Base-by-base conservation (phyloP, 192 early-diverging fungal genomes). In the Dispira simplex region DNA sequence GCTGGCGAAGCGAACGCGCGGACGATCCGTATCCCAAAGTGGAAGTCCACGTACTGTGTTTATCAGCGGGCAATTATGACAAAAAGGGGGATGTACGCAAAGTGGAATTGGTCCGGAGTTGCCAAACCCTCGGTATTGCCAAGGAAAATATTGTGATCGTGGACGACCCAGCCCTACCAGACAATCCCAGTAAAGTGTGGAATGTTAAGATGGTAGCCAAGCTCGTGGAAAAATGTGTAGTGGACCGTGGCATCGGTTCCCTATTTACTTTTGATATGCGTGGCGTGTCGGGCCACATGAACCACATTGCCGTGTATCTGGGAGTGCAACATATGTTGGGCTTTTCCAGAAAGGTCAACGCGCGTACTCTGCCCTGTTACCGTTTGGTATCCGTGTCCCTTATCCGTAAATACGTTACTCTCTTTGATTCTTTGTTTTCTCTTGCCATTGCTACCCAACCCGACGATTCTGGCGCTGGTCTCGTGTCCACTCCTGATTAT, bases 211-310 rank as follows among this genome's bases (percentile, higher is more conserved):
- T 82, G 53, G 82, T 91, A 18, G 79, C 80, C 9, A 69, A 74
- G 48, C 76, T 77, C 18, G 76, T 91, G 25, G 77, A 83, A 60
- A 73, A 80, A 1, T 75, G 75, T 67, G 81, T 78, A 16, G 70
- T 67, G 28, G 82, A 82, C 10, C 70, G 85, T 46, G 71, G 74
- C 13, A 81, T 91, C 23, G 76, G 74, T 46, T 62, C 71, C 1
- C 78, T 95, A 21, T 80, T 95, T 23, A 98, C 95, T 0, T 98
- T 96, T 77, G 95, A 98, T 71, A 68, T 77, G 10, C 68, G 79
- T 25, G 95, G 95, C 1, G 79, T 98, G 44, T 92, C 90, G n/a
- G 89, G 88, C 0, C 95, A 98, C 65, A 72, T 77, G 46, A 98
- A 98, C 71, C 95, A 98, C 68, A 77, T 84, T 53, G 84, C 92